Conservation (phyloP, 2,329 filamentous ascomycete species). For the Epichloe scottii region DNA sequence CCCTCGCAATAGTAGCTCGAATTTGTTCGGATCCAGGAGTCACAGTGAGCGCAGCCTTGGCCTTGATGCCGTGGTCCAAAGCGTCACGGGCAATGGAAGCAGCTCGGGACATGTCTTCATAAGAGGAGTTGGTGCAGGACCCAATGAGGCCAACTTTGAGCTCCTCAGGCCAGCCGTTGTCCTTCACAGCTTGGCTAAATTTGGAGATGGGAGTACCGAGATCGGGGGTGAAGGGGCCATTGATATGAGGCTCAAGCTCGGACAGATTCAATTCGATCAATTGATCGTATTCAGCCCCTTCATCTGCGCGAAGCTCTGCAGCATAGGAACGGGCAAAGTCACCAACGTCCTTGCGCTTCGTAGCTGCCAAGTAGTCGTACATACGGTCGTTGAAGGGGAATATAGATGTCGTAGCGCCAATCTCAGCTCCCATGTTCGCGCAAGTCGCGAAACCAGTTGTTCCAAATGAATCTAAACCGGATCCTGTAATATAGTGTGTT, state of each 20-base stretch:
- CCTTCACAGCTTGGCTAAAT: conserved; percentile 87
- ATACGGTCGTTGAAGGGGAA: conserved; percentile 98
- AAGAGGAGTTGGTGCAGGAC: conserved; percentile 88
- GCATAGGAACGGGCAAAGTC: conserved; percentile 80
- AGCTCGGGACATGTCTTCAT: conserved; percentile 84
- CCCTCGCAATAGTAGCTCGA: conserved; percentile 78
- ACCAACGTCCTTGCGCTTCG: conserved; percentile 81
- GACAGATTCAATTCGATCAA: conserved; percentile 91
- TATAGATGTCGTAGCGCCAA: conserved; percentile 78
- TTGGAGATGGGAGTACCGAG: conserved; percentile 95
- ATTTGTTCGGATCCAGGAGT: conserved; percentile 97
- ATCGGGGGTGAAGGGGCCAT: conserved; percentile 97
- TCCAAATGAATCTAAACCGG: conserved; percentile 50
- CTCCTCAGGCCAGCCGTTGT: conserved; percentile 92
- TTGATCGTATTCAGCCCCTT: conserved; percentile 91
- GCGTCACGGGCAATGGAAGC: conserved; percentile 88
- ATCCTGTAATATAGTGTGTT: not conserved
- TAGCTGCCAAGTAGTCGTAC: conserved; percentile 89
- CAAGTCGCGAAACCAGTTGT: conserved; percentile 58
- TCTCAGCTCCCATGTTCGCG: conserved; percentile 59
- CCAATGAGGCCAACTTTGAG: conserved; percentile 95
- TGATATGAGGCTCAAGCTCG: conserved; percentile 94
- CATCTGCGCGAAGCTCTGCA: conserved; percentile 72
- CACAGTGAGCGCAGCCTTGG: conserved; percentile 86
- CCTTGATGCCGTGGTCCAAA: conserved; percentile 82